Evolutionary conservation across 2,329 filamentous ascomycete genomes (phyloP).

Genomic region (Hawksworthiomyces lignivorus): DNA sequence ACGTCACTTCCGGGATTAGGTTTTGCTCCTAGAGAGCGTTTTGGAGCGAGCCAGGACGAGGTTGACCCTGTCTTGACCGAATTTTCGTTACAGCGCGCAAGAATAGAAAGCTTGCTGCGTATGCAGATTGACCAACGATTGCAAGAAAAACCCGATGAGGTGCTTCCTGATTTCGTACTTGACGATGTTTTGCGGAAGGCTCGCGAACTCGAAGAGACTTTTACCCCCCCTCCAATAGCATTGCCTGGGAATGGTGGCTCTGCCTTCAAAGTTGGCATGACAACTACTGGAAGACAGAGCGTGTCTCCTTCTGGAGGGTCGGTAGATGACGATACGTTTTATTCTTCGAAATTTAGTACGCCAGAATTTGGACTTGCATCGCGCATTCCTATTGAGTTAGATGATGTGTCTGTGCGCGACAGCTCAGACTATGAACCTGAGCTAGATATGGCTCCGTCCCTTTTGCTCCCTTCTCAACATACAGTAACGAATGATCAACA

Average conservation of each 20-base stretch:
- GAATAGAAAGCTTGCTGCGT: constrained; percentile 68
- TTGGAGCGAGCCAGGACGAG: constrained; percentile 58
- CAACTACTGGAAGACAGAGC: too few relatives aligned
- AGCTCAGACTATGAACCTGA: constrained; percentile 28
- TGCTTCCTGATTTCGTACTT: constrained; percentile 57
- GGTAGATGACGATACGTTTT: constrained; percentile 89
- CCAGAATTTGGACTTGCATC: constrained; percentile 45
- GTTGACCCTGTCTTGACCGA: constrained; percentile 79
- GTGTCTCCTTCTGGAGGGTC: too few relatives aligned
- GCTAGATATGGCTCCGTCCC: constrained; percentile 11
- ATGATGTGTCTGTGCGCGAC: constrained; percentile 30
- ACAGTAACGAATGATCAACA: neutral
- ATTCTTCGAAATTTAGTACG: constrained; percentile 89
- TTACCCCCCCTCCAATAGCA: constrained; percentile 44
- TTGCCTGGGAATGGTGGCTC: neutral
- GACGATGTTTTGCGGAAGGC: constrained; percentile 66
- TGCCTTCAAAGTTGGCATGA: too few relatives aligned
- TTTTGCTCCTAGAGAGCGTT: constrained; percentile 16
- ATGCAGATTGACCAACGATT: constrained; percentile 66
- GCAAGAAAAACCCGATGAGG: too few relatives aligned
- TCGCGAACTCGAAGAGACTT: constrained; percentile 61
- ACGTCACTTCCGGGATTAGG: constrained; percentile 9
- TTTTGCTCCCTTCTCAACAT: neutral
- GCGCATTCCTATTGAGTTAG: constrained; percentile 39
- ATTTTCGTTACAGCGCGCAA: constrained; percentile 68